Percentiles rank a stretch among this genome's conserved stretches.
These are phyloP conservation scores for Coprinellus micaceus DNA, from an alignment of 768 basidiomycete genomes.

Conservation along the genomic window DNA sequence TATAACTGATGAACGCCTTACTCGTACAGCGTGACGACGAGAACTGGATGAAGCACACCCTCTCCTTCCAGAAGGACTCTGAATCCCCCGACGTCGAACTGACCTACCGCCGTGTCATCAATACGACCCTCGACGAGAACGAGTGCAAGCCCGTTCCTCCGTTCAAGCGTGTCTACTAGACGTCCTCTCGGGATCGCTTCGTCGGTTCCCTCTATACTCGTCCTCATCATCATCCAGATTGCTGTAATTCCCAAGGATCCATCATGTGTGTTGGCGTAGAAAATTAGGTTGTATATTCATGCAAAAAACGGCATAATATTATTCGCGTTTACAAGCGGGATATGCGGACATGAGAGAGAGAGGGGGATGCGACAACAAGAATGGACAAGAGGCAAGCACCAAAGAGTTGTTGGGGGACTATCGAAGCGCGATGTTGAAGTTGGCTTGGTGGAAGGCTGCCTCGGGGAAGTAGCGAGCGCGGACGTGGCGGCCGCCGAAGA, in stretches of 20 bases:
- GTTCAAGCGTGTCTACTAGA: conserved; percentile 92
- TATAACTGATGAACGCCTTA: neutral
- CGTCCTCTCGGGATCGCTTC: neutral
- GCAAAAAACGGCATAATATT: conserved; percentile 14
- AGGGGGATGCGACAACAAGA: too few species aligned
- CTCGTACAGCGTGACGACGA: conserved; percentile 76
- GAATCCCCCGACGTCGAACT: conserved; percentile 80
- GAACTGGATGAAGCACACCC: conserved; percentile 92
- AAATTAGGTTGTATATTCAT: conserved; percentile 9
- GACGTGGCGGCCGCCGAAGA: conserved; percentile 83
- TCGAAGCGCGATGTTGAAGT: conserved; percentile 49
- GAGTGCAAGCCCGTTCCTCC: conserved; percentile 98
- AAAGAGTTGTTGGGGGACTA: too few species aligned
- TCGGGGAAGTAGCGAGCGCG: conserved; percentile 82
- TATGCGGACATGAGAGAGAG: too few species aligned
- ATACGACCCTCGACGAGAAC: conserved; percentile 84
- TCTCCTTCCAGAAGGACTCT: conserved; percentile 85
- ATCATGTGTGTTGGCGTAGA: conserved; percentile 1
- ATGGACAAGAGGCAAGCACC: too few species aligned
- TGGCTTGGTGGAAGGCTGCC: conserved; percentile 41
- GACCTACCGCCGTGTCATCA: conserved; percentile 85
- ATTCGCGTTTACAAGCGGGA: conserved; percentile 27
- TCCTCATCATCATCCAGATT: neutral
- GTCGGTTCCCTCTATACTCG: neutral
- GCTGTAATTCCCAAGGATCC: neutral